Percentiles rank a stretch among this genome's conserved stretches.
phyloP scores from a whole-genome alignment of 2,329 filamentous ascomycete genomes.

The Bipolaris zeicola region DNA sequence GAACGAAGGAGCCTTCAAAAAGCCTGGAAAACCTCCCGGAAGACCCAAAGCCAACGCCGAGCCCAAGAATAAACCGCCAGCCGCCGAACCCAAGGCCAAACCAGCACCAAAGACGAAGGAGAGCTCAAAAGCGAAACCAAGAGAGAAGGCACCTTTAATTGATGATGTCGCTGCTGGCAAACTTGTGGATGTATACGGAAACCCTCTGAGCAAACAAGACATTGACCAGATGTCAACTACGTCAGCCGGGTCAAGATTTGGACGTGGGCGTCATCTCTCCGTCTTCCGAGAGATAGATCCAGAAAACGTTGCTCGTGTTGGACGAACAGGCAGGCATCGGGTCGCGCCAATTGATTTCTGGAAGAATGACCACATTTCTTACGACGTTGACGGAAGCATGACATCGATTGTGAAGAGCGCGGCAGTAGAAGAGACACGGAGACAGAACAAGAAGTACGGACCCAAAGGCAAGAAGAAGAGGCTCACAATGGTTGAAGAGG shows the following conservation, averaged over 20 bases:
- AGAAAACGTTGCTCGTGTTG: constrained; percentile 33
- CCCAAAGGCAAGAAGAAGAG: constrained; percentile 36
- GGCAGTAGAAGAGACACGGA: constrained; percentile 54
- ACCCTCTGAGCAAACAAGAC: constrained; percentile 40
- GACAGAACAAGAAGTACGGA: constrained; percentile 40
- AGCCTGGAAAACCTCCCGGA: constrained; percentile 27
- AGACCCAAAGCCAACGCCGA: constrained; percentile 34
- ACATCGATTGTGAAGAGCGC: constrained; percentile 79
- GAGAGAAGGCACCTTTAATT: constrained; percentile 7
- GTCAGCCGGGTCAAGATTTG: constrained; percentile 39
- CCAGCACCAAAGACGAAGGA: constrained; percentile 13
- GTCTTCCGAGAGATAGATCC: constrained; percentile 44
- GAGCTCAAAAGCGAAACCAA: constrained; percentile 9
- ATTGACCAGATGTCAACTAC: constrained; percentile 43
- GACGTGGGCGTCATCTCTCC: constrained; percentile 43
- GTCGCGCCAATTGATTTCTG: constrained; percentile 82
- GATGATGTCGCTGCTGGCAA: constrained; percentile 34
- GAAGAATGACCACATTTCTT: constrained; percentile 81
- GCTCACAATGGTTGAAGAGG: constrained; percentile 54
- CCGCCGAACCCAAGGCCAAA: constrained; percentile 25
- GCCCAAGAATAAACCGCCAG: constrained; percentile 17
- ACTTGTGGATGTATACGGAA: constrained; percentile 40
- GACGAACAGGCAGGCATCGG: constrained; percentile 76
- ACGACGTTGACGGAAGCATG: constrained; percentile 69
- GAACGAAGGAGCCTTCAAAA: constrained; percentile 33